phyloP scores from a whole-genome alignment of 345 rosid species.

The Citrus sinensis region DNA sequence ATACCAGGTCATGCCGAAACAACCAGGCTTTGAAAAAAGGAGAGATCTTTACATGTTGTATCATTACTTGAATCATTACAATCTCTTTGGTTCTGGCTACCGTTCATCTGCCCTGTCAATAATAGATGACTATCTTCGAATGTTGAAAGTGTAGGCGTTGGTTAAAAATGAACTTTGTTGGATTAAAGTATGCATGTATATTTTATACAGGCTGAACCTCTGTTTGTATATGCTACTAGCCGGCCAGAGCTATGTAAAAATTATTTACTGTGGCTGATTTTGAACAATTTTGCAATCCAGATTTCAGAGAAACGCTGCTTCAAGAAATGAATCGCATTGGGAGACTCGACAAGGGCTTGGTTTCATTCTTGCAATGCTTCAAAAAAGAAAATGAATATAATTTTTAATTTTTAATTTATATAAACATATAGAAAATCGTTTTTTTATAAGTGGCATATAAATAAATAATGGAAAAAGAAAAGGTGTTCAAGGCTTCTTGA shows the following conservation, averaged over 20 bases:
- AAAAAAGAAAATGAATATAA: too few relatives aligned
- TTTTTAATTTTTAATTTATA: too few relatives aligned
- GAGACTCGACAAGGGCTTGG: too few relatives aligned
- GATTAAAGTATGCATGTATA: not conserved
- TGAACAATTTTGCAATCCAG: not conserved
- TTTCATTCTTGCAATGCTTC: too few relatives aligned
- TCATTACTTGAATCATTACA: slow-evolving; percentile 93
- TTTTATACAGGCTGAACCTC: not conserved
- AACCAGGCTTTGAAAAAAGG: slow-evolving; percentile 78
- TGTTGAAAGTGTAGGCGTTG: slow-evolving; percentile 37
- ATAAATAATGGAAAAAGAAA: too few relatives aligned
- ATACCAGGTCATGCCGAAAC: slow-evolving; percentile 79
- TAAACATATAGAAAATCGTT: too few relatives aligned
- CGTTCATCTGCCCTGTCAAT: slow-evolving; percentile 77
- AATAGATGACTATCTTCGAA: slow-evolving; percentile 63
- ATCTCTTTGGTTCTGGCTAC: slow-evolving; percentile 85
- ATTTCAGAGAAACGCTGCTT: not conserved
- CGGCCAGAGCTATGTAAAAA: not conserved
- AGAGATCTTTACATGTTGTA: slow-evolving; percentile 71
- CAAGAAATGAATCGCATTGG: not conserved
- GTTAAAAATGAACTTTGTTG: not conserved
- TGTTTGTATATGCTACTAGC: not conserved
- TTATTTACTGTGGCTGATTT: not conserved
- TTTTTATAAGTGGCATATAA: too few relatives aligned
- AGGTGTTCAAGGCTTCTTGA: too few relatives aligned